These are phyloP conservation scores for Alternaria ethzedia DNA, from an alignment of 2,329 filamentous ascomycete species.

Conservation along the genomic window DNA sequence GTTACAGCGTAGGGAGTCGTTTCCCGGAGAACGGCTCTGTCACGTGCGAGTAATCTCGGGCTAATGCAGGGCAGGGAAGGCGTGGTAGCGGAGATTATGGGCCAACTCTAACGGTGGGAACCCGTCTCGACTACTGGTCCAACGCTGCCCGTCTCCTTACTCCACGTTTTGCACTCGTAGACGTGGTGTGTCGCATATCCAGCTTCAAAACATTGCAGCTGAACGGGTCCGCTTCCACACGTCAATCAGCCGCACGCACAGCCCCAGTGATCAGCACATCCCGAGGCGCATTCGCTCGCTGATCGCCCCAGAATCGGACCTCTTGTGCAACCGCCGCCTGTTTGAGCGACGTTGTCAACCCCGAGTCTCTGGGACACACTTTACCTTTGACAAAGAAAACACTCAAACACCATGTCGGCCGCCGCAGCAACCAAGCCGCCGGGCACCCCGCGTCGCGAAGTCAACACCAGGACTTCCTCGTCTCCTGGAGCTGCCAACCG, in stretches of 20 bases:
- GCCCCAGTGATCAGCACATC: constrained; percentile 13
- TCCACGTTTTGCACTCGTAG: constrained; percentile 12
- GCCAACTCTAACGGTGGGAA: constrained; percentile 21
- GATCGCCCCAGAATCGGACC: constrained; percentile 17
- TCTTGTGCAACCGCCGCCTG: constrained; percentile 10
- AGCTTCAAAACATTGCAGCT: background rate
- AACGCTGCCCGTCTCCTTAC: constrained; percentile 4
- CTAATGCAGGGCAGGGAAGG: constrained; percentile 21
- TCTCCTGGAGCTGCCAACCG: constrained; percentile 43
- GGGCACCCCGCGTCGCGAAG: constrained; percentile 38
- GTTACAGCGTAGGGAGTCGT: constrained; percentile 7
- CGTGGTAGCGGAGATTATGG: constrained; percentile 19
- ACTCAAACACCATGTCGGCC: constrained; percentile 38
- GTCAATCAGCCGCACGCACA: constrained; percentile 12
- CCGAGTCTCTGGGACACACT: constrained; percentile 12
- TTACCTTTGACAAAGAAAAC: constrained; percentile 9
- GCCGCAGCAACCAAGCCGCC: constrained; percentile 47
- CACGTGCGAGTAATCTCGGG: constrained; percentile 18
- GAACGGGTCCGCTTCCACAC: background rate
- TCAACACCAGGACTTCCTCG: constrained; percentile 29
- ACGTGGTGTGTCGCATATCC: constrained; percentile 11
- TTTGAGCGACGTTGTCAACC: constrained; percentile 19
- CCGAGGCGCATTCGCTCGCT: constrained; percentile 12
- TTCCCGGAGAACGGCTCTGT: constrained; percentile 25
- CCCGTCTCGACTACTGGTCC: constrained; percentile 7